Base-by-base conservation (phyloP, 177 flowering plant species). In the Tripterygium wilfordii region DNA sequence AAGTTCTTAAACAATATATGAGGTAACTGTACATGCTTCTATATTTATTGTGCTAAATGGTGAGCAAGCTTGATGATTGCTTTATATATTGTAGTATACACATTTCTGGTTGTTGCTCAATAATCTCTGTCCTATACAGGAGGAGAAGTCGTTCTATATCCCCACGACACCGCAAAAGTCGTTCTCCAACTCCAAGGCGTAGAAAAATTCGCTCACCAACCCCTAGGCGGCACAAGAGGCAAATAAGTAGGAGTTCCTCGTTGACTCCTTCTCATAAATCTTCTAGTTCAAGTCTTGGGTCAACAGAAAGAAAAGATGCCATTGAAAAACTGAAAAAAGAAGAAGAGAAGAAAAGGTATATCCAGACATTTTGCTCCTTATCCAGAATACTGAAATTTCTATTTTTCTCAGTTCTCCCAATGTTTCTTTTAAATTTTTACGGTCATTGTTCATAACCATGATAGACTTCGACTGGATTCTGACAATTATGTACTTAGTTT, bases 331-430 rank as follows among this genome's bases (percentile, higher is more conserved):
- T 71, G 45, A 76, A 36, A 61, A 68, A 55, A 18, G 82, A 74
- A 54, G 79, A 70, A 44, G 76, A 77, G 60, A 78, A 58, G 67
- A 75, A 73, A 64, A 78, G 87, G 87, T 80, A 76, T 48, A 63
- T 45, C 10, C 14, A 42, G 39, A 9, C 29, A 13, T 45, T 49
- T 37, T 36, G 12, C 17, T 42, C 32, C 21, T 17, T 15, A 4
- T 25, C 18, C 4, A 7, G 5, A 12, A 20, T 25, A 23, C 0
- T 25, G 13, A 13, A 2, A 16, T 32, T 4, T 16, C 46, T 6
- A 5, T 36, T 24, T 30, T 45, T 9, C 36, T 4, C 10, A 13
- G 23, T 17, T 29, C 16, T 27, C 36, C 7, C 28, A 8, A 28
- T 28, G 29, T 42, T 25, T 24, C 16, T 23, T 23, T 23, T 25